These are phyloP conservation scores for Leccinum subrobustum DNA, from an alignment of 1,284 basidiomycete genomes.

Conservation along the genomic window DNA sequence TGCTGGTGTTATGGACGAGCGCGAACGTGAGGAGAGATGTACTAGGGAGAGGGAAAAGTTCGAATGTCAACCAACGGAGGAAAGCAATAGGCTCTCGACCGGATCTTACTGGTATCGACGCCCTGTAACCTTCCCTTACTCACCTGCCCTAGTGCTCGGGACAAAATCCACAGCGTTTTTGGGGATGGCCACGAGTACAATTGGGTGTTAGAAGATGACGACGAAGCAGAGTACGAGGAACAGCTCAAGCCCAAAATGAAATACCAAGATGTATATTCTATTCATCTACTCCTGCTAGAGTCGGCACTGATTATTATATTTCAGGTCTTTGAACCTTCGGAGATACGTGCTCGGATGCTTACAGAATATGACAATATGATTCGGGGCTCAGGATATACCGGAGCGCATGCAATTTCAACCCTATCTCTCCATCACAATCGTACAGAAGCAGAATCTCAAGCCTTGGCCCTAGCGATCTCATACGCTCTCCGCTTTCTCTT, in stretches of 20 bases:
- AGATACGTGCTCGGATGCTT: constrained; percentile 88
- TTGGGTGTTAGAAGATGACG: constrained; percentile 86
- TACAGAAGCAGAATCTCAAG: constrained; percentile 63
- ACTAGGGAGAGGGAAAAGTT: constrained; percentile 58
- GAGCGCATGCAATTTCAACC: constrained; percentile 93
- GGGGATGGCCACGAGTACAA: constrained; percentile 61
- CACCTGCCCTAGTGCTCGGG: constrained; percentile 74
- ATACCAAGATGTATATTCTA: constrained; percentile 79
- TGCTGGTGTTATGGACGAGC: constrained; percentile 65
- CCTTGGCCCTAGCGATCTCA: constrained; percentile 80
- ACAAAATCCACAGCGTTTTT: constrained; percentile 88
- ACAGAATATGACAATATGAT: constrained; percentile 96
- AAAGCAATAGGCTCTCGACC: constrained; percentile 65
- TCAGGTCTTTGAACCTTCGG: constrained; percentile 97
- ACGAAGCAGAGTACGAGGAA: constrained; percentile 59
- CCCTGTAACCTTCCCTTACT: constrained; percentile 19
- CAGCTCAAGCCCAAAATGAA: constrained; percentile 72
- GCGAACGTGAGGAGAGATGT: constrained; percentile 70
- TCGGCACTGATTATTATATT: constrained; percentile 11
- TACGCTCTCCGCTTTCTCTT: constrained; percentile 80
- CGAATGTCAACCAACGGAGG: constrained; percentile 57
- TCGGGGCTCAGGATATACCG: constrained; percentile 83
- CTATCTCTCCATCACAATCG: constrained; percentile 68
- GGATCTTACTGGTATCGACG: constrained; percentile 81
- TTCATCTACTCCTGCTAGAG: constrained; percentile 6